Evolutionary conservation across 2,329 filamentous ascomycete species (phyloP), one percentile per base, ranked within the genome.

Genomic region (Phaeosphaeriaceae sp.): DNA sequence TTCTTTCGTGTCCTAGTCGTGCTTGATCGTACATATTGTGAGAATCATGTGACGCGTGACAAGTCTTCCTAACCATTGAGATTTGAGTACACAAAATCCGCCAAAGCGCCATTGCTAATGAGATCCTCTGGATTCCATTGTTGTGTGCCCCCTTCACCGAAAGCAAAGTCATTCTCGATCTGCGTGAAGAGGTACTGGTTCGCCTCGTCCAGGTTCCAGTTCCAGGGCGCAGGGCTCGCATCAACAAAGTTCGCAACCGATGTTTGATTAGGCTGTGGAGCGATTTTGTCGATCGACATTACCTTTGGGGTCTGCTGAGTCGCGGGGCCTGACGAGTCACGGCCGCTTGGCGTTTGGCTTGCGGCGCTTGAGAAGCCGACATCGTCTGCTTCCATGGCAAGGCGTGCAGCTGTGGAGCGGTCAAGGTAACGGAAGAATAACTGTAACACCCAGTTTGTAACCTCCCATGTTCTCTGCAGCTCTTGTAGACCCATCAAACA

Each of bases 401-500:
- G 67, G 17, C 76, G 73, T 10, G 73, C 74, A 2, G 81, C 80
- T 0, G 79, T 83, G 20, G 78, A 75, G 48, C 79, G 76, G 58
- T 84, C 82, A 1, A 82, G 63, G 46, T 80, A 82, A 6, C 81
- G 80, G 31, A 83, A 81, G 57, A 84, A 84, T 0, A 83, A 67
- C 58, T 83, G 76, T 2, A 83, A 63, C 0, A 83, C 78, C 79
- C 80, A 81, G 53, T 83, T 83, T 15, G 80, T 80, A 9, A 83
- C 67, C 49, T 83, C 80, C 82, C 82, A 84, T 0, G 79, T 81
- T 52, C 79, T 80, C 55, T 83, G 82, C 9, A 84, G 63, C 57
- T 84, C 82, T 50, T 82, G 77, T 0, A 84, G 62, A 0, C 82
- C 81, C 19, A 84, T 62, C 0, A 84, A 66, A 55, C 82, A 84